Evolutionary conservation across 208 protist genomes (phyloP).

Genomic region (Leishmania guyanensis): DNA sequence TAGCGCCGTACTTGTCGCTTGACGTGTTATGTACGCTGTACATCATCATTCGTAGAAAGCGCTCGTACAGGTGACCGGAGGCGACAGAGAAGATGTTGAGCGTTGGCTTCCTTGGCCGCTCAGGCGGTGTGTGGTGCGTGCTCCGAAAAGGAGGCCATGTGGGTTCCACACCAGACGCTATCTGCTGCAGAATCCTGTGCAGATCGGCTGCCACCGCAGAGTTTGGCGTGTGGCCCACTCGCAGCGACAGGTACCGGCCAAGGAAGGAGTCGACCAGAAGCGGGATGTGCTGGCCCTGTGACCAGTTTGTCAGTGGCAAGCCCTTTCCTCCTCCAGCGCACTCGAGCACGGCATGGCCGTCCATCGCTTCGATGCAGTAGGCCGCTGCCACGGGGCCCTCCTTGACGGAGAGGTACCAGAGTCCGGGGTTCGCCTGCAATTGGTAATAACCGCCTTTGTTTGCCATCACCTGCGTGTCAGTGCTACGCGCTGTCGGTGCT

Average conservation of each 20-base stretch:
- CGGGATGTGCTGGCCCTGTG: slow-evolving; percentile 38
- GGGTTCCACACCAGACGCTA: slow-evolving; percentile 22
- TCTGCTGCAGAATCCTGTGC: slow-evolving; percentile 20
- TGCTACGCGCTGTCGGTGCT: slow-evolving; percentile 15
- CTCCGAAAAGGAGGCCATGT: slow-evolving; percentile 35
- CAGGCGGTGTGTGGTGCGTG: not conserved
- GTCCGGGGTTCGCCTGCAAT: slow-evolving; percentile 91
- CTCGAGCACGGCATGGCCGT: slow-evolving; percentile 10
- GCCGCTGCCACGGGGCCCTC: slow-evolving; percentile 52
- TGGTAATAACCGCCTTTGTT: slow-evolving; percentile 97
- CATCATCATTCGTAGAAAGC: slow-evolving; percentile 99
- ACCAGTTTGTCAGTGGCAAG: slow-evolving; percentile 17
- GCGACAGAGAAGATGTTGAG: slow-evolving; percentile 99
- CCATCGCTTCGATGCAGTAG: slow-evolving; percentile 61
- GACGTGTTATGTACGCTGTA: slow-evolving; percentile 93
- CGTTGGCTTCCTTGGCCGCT: slow-evolving; percentile 64
- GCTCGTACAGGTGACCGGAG: slow-evolving; percentile 98
- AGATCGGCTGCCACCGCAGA: not conserved
- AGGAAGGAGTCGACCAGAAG: slow-evolving; percentile 64
- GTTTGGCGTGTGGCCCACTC: not conserved
- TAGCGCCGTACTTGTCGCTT: slow-evolving; percentile 72
- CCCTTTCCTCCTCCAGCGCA: slow-evolving; percentile 6
- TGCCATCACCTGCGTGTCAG: slow-evolving; percentile 97
- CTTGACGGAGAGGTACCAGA: slow-evolving; percentile 84
- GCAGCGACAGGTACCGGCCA: slow-evolving; percentile 41